phyloP scores from a whole-genome alignment of 2,329 filamentous ascomycete genomes.

The Rhytidhysteron rufulum region DNA sequence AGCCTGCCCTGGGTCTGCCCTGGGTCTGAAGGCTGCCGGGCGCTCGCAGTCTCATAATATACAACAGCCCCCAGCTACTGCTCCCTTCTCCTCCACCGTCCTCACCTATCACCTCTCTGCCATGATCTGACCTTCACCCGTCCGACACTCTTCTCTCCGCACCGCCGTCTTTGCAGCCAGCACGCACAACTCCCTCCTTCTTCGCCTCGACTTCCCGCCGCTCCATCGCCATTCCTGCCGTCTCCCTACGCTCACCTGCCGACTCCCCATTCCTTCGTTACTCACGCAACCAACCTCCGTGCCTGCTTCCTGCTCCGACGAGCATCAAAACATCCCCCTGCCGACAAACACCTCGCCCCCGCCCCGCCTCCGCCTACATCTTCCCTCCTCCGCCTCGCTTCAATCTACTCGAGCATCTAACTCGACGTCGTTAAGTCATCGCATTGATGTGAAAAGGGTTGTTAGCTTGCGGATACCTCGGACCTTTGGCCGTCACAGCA shows the following conservation, averaged over 20 bases:
- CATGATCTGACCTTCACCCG: slow-evolving; percentile 10
- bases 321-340: slow-evolving; percentile 9
- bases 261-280: slow-evolving; percentile 26
- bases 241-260: not conserved
- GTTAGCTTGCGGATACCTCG: slow-evolving; percentile 18
- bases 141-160: slow-evolving; percentile 11
- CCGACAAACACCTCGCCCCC: slow-evolving; percentile 16
- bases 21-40: not conserved
- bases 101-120: not conserved
- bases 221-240: slow-evolving; percentile 3
- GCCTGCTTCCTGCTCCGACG: slow-evolving; percentile 18
- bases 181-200: slow-evolving; percentile 7
- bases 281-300: slow-evolving; percentile 22
- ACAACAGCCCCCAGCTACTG: not conserved
- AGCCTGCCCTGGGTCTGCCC: not conserved
- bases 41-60: not conserved
- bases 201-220: slow-evolving; percentile 9
- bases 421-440: slow-evolving; percentile 16
- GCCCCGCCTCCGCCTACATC: slow-evolving; percentile 18
- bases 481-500: slow-evolving; percentile 8
- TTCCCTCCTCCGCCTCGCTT: slow-evolving; percentile 13
- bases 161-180: slow-evolving; percentile 1
- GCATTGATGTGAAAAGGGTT: slow-evolving; percentile 34
- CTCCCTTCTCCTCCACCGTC: not conserved
- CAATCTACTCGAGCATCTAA: slow-evolving; percentile 30